These are phyloP conservation scores for Starmerella etchellsii DNA, from an alignment of 805 yeast species.

Conservation along the genomic window DNA sequence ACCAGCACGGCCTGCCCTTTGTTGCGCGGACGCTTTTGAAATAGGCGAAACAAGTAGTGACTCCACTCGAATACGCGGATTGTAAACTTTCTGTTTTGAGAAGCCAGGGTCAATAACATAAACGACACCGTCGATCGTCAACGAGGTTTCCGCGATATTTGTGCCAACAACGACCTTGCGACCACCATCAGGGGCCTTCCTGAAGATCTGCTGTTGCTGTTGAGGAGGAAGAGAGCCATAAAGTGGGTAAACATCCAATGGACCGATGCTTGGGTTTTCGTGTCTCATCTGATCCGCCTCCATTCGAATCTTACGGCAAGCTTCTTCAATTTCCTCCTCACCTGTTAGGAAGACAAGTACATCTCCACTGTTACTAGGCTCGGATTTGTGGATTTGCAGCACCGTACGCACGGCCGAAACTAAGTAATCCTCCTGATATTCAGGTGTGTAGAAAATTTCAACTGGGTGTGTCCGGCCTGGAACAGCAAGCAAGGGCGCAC, in stretches of 20 bases:
- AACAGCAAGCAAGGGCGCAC: conserved; percentile 88
- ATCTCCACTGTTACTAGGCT: conserved; percentile 23
- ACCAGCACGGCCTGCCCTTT: conserved; percentile 99
- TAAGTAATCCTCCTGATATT: conserved; percentile 84
- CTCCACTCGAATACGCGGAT: conserved; percentile 91
- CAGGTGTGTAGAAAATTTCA: conserved; percentile 93
- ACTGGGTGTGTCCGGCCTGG: conserved; percentile 98
- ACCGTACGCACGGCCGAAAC: conserved; percentile 95
- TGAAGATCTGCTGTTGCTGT: conserved; percentile 87
- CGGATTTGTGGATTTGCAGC: conserved; percentile 74
- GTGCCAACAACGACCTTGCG: conserved; percentile 86
- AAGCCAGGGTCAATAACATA: conserved; percentile 97
- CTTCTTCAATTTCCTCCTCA: conserved; percentile 90
- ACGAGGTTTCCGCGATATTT: conserved; percentile 93
- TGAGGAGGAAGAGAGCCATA: conserved; percentile 95
- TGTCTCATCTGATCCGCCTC: conserved; percentile 83
- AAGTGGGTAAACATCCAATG: conserved; percentile 76
- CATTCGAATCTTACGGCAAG: conserved; percentile 72
- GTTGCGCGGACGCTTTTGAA: conserved; percentile 95
- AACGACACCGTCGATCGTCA: conserved; percentile 94
- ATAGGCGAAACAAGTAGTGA: conserved; percentile 89
- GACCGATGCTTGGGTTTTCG: conserved; percentile 76
- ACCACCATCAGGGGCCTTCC: conserved; percentile 87
- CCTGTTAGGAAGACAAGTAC: conserved; percentile 32
- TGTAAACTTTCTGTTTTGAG: conserved; percentile 90